These are phyloP conservation scores for Monosporascus ibericus DNA, from an alignment of 2,329 filamentous ascomycete genomes.

Conservation along the genomic window DNA sequence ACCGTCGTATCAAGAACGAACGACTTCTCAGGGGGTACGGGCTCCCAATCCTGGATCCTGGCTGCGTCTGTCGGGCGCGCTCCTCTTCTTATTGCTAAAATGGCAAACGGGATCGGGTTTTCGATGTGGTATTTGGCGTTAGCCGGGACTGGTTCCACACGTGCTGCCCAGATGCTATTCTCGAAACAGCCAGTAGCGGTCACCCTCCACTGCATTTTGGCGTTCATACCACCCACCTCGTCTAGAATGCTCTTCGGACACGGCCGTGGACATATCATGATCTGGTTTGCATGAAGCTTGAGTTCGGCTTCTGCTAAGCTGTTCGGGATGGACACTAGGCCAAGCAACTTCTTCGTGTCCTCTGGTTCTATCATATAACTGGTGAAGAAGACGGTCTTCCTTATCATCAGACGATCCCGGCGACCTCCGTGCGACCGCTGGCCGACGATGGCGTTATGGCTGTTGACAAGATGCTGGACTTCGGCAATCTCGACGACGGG, in stretches of 20 bases:
- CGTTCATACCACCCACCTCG: slow-evolving; percentile 82
- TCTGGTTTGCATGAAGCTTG: slow-evolving; percentile 79
- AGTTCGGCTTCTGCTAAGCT: slow-evolving; percentile 62
- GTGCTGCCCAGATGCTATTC: slow-evolving; percentile 81
- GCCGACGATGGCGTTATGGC: slow-evolving; percentile 63
- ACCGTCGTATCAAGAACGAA: slow-evolving; percentile 78
- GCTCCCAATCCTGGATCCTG: slow-evolving; percentile 79
- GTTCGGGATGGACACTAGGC: slow-evolving; percentile 59
- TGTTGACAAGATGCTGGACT: slow-evolving; percentile 81
- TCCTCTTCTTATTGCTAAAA: slow-evolving; percentile 72
- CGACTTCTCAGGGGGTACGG: slow-evolving; percentile 62
- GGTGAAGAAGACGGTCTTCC: slow-evolving; percentile 85
- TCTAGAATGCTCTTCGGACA: slow-evolving; percentile 67
- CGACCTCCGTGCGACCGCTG: slow-evolving; percentile 29
- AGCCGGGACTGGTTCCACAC: slow-evolving; percentile 65
- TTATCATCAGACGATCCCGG: slow-evolving; percentile 58
- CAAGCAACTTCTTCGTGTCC: slow-evolving; percentile 67
- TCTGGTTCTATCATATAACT: slow-evolving; percentile 74
- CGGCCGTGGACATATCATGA: slow-evolving; percentile 78
- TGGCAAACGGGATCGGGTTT: slow-evolving; percentile 70
- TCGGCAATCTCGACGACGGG: slow-evolving; percentile 28
- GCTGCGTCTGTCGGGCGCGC: slow-evolving; percentile 73
- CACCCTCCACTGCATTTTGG: slow-evolving; percentile 78
- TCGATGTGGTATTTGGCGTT: slow-evolving; percentile 70
- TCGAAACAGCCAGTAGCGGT: slow-evolving; percentile 69